Conservation (phyloP, 164 flowering plant genomes). For the Santalum album region DNA sequence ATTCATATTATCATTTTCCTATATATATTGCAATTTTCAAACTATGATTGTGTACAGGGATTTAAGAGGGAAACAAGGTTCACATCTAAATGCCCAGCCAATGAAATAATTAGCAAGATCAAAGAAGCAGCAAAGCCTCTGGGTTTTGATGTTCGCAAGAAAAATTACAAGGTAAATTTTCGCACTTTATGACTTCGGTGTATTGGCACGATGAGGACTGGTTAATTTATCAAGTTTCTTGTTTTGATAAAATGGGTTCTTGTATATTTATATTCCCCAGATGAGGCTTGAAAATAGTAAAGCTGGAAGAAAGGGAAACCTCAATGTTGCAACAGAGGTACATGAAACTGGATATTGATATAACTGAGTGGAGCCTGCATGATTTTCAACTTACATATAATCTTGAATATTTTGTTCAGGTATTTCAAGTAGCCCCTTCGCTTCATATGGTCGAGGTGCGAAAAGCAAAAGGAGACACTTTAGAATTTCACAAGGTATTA, state of each 20-base stretch:
- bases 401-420: slow-evolving; percentile 35
- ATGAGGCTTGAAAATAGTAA: slow-evolving; percentile 88
- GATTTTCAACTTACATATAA: neutral
- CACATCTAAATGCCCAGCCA: slow-evolving; percentile 78
- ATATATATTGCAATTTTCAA: too few species aligned
- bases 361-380: neutral
- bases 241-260: neutral
- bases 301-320: slow-evolving; percentile 96
- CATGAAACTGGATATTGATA: neutral
- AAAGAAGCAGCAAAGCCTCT: slow-evolving; percentile 97
- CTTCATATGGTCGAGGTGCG: slow-evolving; percentile 98
- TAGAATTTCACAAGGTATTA: slow-evolving; percentile 47
- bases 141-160: slow-evolving; percentile 91
- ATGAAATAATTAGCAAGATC: slow-evolving; percentile 75
- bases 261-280: slow-evolving; percentile 24
- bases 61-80: slow-evolving; percentile 94
- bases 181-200: neutral
- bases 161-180: slow-evolving; percentile 76
- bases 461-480: slow-evolving; percentile 96
- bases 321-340: slow-evolving; percentile 92
- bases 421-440: slow-evolving; percentile 97
- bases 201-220: neutral
- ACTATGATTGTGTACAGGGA: too few species aligned
- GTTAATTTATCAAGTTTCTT: neutral
- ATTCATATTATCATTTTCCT: too few species aligned